Conservation (phyloP, 1,284 basidiomycete genomes). For the Ganoderma sinense region DNA sequence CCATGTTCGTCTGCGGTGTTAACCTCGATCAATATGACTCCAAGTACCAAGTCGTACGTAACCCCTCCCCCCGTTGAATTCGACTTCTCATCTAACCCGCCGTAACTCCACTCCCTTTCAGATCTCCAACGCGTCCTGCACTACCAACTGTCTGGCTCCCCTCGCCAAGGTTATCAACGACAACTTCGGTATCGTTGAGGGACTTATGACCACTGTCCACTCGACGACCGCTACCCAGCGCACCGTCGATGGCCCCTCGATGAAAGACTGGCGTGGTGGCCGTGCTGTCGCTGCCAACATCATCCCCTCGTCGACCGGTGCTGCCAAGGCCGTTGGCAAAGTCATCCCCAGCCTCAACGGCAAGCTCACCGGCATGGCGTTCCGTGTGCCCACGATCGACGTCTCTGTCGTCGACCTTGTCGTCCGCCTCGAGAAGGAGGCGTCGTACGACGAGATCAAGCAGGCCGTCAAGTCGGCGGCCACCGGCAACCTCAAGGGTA, state of each 20-base stretch:
- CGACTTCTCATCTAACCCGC: conserved; percentile 10
- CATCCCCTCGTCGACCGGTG: conserved; percentile 99
- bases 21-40: conserved; percentile 96
- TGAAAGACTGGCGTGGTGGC: conserved; percentile 97
- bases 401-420: conserved; percentile 99
- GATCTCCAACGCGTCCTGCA: conserved; percentile 99
- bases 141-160: conserved; percentile 99
- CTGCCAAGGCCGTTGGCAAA: conserved; percentile 99
- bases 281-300: conserved; percentile 98
- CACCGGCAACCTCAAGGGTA: conserved; percentile 77
- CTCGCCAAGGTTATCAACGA: conserved; percentile 99
- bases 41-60: conserved; percentile 85
- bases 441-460: conserved; percentile 95
- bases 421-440: conserved; percentile 88
- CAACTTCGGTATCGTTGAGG: conserved; percentile 94
- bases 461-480: conserved; percentile 85
- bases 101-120: conserved; percentile 36
- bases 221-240: conserved; percentile 98
- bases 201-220: conserved; percentile 99
- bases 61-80: conserved; percentile 10
- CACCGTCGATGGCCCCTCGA: conserved; percentile 97
- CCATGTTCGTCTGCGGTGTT: conserved; percentile 97
- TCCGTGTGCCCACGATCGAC: conserved; percentile 97
- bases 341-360: conserved; percentile 98
- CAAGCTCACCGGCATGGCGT: conserved; percentile 96